These are phyloP conservation scores for Yamadazyma triangularis DNA, from an alignment of 1,139 yeast genomes.

Conservation along the genomic window DNA sequence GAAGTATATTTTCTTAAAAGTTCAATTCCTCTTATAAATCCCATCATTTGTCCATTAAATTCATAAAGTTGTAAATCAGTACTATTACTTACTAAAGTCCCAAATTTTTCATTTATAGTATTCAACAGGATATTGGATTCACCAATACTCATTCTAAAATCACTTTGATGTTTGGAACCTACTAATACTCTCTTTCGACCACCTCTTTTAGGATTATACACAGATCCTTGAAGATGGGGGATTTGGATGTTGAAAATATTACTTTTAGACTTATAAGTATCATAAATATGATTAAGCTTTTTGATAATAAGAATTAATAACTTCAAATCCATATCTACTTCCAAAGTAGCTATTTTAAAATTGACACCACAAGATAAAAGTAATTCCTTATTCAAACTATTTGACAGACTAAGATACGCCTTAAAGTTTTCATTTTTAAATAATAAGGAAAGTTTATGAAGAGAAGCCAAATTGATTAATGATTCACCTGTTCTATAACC, in stretches of 20 bases:
- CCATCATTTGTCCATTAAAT: slow-evolving; percentile 28
- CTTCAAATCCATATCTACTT: slow-evolving; percentile 10
- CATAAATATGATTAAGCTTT: neutral
- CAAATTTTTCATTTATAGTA: slow-evolving; percentile 29
- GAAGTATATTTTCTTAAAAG: slow-evolving; percentile 15
- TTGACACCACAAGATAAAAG: slow-evolving; percentile 15
- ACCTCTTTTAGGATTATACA: slow-evolving; percentile 6
- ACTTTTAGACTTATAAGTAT: neutral
- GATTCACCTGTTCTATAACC: slow-evolving; percentile 9
- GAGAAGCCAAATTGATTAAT: slow-evolving; percentile 14
- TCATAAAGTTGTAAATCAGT: slow-evolving; percentile 24
- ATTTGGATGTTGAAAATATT: neutral
- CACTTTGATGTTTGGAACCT: slow-evolving; percentile 5
- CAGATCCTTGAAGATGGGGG: slow-evolving; percentile 1
- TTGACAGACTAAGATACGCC: slow-evolving; percentile 17
- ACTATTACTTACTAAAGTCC: slow-evolving; percentile 29
- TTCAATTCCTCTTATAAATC: slow-evolving; percentile 21
- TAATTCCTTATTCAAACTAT: slow-evolving; percentile 17
- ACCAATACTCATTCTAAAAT: slow-evolving; percentile 20
- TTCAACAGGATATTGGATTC: slow-evolving; percentile 20
- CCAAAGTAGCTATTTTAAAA: slow-evolving; percentile 17
- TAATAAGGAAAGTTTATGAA: slow-evolving; percentile 17
- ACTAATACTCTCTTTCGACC: slow-evolving; percentile 7
- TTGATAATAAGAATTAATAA: neutral
- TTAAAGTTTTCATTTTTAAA: slow-evolving; percentile 21